Evolutionary conservation across 2,329 filamentous ascomycete genomes (phyloP), one percentile per base, ranked within the genome.

Genomic region (Venturia nashicola): DNA sequence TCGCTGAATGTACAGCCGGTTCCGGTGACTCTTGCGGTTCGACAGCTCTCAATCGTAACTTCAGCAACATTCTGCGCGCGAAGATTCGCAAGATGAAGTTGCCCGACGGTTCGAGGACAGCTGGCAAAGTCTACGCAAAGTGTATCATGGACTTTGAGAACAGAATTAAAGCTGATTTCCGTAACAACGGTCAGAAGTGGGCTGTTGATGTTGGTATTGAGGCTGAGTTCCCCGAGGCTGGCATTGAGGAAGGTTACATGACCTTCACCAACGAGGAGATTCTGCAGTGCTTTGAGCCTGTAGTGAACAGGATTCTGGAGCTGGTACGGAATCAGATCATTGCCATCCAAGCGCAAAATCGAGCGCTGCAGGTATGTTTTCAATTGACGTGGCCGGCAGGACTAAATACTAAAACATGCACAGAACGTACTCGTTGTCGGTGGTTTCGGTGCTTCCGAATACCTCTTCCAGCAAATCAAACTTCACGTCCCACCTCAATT

Each of bases 71-170:
- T 69, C 81, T 97, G 61, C 88, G 94, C 63, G 95, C 93, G 66
- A 97, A 97, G 82, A 97, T 99, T 71, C 85, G 93, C 69, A 97
- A 97, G 82, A 97, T 97, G 94, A 97, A 97, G 78, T 82, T 99
- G 57, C 92, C 94, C 1, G 93, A 97, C 72, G 93, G 92, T 59
- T 97, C 93, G 69, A 95, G 93, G 78, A 97, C 91, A 2, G 93
- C 94, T n/a, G 93, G 93, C 54, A 91, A 93, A 76, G 94, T 99
- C 63, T 97, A 97, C 76, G 93, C 93, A 69, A 97, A 97, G 80
- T 97, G 93, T 76, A 97, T 99, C 77, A 97, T 97, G 93, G 94
- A 99, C 77, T 99, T 99, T 72, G 94, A 99, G 80, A 97, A 97
- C 83, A 83, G 94, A 75, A 97, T 99, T 83, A 99, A 99, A 82